These are phyloP conservation scores for Naganishia vaughanmartiniae DNA, from an alignment of 768 basidiomycete species.

Conservation along the genomic window DNA sequence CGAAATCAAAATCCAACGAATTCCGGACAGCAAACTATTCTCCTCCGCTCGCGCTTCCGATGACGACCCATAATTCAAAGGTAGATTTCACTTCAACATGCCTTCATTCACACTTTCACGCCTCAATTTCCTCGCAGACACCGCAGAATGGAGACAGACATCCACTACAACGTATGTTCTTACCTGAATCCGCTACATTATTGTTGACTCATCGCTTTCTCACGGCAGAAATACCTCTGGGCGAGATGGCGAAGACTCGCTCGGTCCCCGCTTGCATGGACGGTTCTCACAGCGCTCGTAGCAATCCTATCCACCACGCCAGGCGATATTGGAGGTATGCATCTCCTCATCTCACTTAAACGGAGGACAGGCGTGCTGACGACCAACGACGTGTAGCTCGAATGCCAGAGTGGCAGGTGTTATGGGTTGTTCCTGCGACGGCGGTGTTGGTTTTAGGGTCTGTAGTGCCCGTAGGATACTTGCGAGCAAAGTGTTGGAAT, in stretches of 20 bases:
- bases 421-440: conserved; percentile 3
- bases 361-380: too few relatives aligned
- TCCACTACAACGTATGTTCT: conserved; percentile 15
- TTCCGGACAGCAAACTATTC: background rate
- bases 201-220: too few relatives aligned
- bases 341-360: too few relatives aligned
- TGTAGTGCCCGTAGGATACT: background rate
- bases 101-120: background rate
- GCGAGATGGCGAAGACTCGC: conserved; percentile 11
- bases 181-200: too few relatives aligned
- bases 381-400: background rate
- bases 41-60: background rate
- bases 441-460: background rate
- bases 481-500: background rate
- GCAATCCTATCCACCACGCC: conserved; percentile 2
- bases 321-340: background rate
- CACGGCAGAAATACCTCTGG: conserved; percentile 11
- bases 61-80: conserved; percentile 5
- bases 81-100: conserved; percentile 22
- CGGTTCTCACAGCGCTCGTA: conserved; percentile 3
- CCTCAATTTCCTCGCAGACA: background rate
- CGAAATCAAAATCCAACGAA: too few relatives aligned
- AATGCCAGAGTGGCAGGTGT: background rate
- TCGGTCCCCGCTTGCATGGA: conserved; percentile 8
- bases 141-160: background rate